Evolutionary conservation across 208 protist genomes (phyloP).

Genomic region (Acanthamoeba divionensis): DNA sequence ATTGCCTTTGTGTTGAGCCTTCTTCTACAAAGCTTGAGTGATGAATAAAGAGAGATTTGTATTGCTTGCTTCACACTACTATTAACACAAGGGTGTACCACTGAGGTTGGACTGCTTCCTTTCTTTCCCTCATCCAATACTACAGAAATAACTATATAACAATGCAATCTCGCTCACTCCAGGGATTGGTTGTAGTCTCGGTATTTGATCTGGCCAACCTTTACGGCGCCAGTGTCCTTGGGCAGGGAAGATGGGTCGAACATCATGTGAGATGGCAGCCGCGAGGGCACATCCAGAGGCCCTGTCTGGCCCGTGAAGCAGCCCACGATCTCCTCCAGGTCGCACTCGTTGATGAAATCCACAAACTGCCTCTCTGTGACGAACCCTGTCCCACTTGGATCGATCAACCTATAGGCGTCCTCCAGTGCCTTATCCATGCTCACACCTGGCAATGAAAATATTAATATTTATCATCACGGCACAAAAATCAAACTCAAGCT

Average conservation of each 20-base stretch:
- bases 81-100: no score
- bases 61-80: no score
- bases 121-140: no score
- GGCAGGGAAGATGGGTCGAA: conserved; percentile 42
- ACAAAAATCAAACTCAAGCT: no score
- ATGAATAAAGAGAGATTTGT: no score
- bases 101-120: no score
- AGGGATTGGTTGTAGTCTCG: conserved; percentile 39
- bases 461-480: no score
- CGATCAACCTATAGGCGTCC: background rate
- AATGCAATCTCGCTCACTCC: no score
- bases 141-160: no score
- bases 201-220: conserved; percentile 41
- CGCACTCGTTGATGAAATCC: conserved; percentile 48
- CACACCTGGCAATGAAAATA: no score
- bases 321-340: conserved; percentile 29
- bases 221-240: conserved; percentile 15
- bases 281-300: background rate
- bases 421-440: background rate
- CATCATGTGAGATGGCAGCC: conserved; percentile 21
- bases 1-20: no score
- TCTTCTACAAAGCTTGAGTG: no score
- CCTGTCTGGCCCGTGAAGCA: conserved; percentile 2
- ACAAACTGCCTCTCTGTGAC: background rate
- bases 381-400: background rate